Evolutionary conservation across 1,284 basidiomycete genomes (phyloP), one percentile per base, ranked within the genome.

Genomic region (Cutaneotrichosporon sp.): DNA sequence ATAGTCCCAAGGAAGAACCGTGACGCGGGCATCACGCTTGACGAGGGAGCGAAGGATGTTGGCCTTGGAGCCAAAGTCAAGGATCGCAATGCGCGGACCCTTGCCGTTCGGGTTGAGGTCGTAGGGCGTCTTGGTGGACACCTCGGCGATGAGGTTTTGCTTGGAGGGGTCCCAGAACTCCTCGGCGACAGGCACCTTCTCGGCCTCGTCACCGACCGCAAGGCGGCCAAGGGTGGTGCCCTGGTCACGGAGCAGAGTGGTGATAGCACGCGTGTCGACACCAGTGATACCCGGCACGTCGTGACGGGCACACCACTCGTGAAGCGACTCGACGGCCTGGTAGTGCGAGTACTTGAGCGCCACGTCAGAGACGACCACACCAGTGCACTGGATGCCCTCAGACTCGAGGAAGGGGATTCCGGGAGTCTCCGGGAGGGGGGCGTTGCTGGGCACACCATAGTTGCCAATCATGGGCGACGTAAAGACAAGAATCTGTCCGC

Each of bases 391-490:
- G 23, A 98, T 87, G 57, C 83, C 81, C 59, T 84, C 78, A 0
- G 90, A 94, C 74, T 99, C 94, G 62, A 98, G 85, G 53, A 89
- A 79, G 8, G 94, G 88, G 39, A 92, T 91, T 39, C 91, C 89
- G 53, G 92, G 88, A 59, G 86, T 85, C 42, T 82, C 81, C 62
- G 94, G 81, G 20, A 84, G 74, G 4, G 89, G 83, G 4, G 86
- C 78, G 75, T 99, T 98, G 49, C 74, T 68, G 10, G 94, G 94
- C 4, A 99, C 92, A 59, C 96, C 94, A 70, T 98, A 99, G 76
- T 99, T 99, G 46, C 96, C 96, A 63, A 98, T 97, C 75, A 99
- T 83, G 21, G 96, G 94, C 4, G 93, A 89, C 23, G 94, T 98
- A 78, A 99, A 99, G 55, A 97, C 92, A 58, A 99, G 83, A 65